Evolutionary conservation across 176 grass and related monocot genomes (phyloP).

Genomic region (Bromus sterilis): DNA sequence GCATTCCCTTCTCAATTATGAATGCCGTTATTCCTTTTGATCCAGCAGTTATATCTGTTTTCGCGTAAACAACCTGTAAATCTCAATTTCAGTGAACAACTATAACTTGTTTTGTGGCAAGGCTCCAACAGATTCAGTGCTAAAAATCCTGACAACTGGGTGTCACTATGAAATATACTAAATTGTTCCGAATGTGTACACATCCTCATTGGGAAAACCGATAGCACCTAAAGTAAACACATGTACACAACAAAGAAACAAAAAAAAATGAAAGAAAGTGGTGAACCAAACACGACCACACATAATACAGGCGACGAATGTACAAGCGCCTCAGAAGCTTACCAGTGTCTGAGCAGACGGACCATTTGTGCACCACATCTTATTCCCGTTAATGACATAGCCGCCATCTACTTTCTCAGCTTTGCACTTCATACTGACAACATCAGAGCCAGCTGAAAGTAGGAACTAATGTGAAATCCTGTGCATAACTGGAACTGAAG

Average conservation of each 20-base stretch:
- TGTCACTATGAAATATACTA: neutral
- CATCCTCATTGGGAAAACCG: neutral
- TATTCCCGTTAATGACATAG: slow-evolving; percentile 83
- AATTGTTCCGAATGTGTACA: neutral
- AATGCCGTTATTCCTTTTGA: slow-evolving; percentile 98
- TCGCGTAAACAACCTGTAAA: slow-evolving; percentile 94
- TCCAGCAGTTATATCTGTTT: slow-evolving; percentile 77
- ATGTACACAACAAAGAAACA: slow-evolving; percentile 1
- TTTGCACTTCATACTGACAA: slow-evolving; percentile 98
- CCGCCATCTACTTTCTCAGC: slow-evolving; percentile 88
- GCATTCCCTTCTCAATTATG: slow-evolving; percentile 97
- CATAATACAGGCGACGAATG: neutral
- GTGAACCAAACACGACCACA: neutral
- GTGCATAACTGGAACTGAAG: neutral
- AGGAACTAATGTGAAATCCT: neutral
- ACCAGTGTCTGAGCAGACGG: slow-evolving; percentile 92
- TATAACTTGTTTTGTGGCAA: neutral
- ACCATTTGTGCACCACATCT: slow-evolving; percentile 99
- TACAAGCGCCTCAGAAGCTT: neutral
- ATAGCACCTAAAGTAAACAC: neutral
- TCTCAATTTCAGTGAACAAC: slow-evolving; percentile 15
- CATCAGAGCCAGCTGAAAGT: slow-evolving; percentile 89
- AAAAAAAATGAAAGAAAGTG: neutral
- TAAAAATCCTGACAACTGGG: neutral
- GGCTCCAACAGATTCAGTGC: neutral